Conservation (phyloP, 2,329 filamentous ascomycete genomes). For the Colletotrichum gloeosporioides region DNA sequence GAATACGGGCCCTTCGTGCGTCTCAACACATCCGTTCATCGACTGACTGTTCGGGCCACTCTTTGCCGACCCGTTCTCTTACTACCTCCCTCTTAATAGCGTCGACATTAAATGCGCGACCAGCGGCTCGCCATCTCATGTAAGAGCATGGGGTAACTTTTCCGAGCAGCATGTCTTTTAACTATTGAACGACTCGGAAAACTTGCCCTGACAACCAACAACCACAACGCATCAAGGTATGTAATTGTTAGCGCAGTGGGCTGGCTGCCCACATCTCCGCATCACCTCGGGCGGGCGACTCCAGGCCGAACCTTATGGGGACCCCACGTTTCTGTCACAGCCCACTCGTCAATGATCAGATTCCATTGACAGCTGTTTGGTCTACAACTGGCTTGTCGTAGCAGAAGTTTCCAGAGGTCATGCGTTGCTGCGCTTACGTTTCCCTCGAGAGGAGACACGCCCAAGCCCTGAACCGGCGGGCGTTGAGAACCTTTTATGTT, state of each 20-base stretch:
- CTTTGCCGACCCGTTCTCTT: neutral
- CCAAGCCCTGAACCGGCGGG: neutral
- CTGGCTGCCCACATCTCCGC: neutral
- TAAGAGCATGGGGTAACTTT: neutral
- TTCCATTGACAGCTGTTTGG: neutral
- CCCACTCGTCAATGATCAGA: neutral
- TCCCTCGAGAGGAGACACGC: neutral
- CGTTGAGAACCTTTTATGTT: neutral
- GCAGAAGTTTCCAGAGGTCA: neutral
- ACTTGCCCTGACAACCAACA: neutral
- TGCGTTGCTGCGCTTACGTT: neutral
- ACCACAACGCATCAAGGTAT: neutral
- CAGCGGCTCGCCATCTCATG: neutral
- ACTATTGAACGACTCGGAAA: neutral
- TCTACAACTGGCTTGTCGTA: neutral
- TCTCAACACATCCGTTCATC: neutral
- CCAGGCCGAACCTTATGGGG: neutral
- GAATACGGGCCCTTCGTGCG: neutral
- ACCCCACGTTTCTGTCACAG: conserved; percentile 7
- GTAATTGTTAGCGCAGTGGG: neutral
- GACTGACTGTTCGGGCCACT: neutral
- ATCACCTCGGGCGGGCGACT: neutral
- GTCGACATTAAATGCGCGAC: neutral
- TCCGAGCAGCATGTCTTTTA: neutral
- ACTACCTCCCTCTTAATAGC: neutral